Percentiles rank a stretch among this genome's conserved stretches.
phyloP scores from a whole-genome alignment of 306 rosid species.

The Fagus crenata region DNA sequence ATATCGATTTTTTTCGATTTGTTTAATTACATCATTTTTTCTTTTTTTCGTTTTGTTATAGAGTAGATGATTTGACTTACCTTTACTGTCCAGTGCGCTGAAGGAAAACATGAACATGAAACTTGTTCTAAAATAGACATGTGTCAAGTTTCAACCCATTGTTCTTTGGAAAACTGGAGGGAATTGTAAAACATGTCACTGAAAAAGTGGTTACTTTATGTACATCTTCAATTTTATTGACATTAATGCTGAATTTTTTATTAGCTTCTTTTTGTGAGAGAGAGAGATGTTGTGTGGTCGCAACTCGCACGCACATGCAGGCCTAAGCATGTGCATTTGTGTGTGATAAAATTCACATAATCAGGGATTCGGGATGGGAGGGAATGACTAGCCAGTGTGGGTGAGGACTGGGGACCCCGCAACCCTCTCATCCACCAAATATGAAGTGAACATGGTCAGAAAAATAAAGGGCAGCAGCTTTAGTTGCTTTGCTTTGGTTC shows the following conservation, averaged over 20 bases:
- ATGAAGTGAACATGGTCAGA: neutral
- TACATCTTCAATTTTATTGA: conserved; percentile 10
- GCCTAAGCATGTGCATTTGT: neutral
- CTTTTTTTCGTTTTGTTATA: too few species aligned
- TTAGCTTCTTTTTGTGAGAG: neutral
- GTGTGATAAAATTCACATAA: conserved; percentile 1
- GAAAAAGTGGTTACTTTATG: conserved; percentile 4
- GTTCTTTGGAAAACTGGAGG: too few species aligned
- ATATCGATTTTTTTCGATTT: too few species aligned
- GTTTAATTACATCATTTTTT: too few species aligned
- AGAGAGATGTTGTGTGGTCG: neutral
- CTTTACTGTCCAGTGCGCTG: too few species aligned
- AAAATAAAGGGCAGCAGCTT: conserved; percentile 2
- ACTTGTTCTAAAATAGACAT: too few species aligned
- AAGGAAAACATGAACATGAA: too few species aligned
- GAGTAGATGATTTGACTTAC: too few species aligned
- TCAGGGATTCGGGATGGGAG: neutral
- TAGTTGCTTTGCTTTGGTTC: conserved; percentile 4
- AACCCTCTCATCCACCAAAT: conserved; percentile 6
- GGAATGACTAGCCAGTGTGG: neutral
- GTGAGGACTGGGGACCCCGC: conserved; percentile 12
- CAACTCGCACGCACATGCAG: too few species aligned
- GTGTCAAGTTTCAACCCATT: too few species aligned
- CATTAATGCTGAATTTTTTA: neutral
- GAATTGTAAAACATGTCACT: neutral